Evolutionary conservation across 768 basidiomycete species (phyloP).

Genomic region (Tricholoma furcatifolium): DNA sequence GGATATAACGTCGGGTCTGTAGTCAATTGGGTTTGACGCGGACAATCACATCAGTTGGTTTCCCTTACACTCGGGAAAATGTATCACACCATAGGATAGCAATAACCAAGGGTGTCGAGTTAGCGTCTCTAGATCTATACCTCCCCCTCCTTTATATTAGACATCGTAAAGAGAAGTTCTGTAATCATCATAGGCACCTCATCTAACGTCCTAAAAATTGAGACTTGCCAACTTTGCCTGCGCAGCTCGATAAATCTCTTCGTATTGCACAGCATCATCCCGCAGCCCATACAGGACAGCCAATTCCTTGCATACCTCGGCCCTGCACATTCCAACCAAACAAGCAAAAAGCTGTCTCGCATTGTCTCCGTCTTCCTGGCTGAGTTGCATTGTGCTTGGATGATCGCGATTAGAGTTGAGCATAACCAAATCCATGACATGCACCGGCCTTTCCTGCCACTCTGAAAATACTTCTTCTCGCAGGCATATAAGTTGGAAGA

Average conservation of each 20-base stretch:
- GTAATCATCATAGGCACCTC: background rate
- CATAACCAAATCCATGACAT: slow-evolving; percentile 18
- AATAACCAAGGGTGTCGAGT: too few species aligned
- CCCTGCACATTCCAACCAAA: slow-evolving; percentile 14
- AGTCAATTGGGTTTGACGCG: background rate
- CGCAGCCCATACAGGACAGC: slow-evolving; percentile 3
- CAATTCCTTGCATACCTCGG: slow-evolving; percentile 9
- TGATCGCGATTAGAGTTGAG: slow-evolving; percentile 16
- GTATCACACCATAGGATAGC: too few species aligned
- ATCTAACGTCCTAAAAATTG: background rate
- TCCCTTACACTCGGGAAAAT: too few species aligned
- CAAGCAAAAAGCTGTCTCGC: slow-evolving; percentile 16
- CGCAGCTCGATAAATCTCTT: slow-evolving; percentile 4
- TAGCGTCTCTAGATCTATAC: too few species aligned
- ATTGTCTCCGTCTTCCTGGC: slow-evolving; percentile 7
- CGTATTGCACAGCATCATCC: slow-evolving; percentile 6
- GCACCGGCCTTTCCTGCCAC: slow-evolving; percentile 8
- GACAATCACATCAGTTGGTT: too few species aligned
- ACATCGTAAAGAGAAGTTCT: too few species aligned
- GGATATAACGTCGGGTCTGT: slow-evolving; percentile 1
- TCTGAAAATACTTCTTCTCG: slow-evolving; percentile 10
- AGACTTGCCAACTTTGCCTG: background rate
- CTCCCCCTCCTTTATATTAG: too few species aligned
- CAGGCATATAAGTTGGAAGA: slow-evolving; percentile 16
- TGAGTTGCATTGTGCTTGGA: slow-evolving; percentile 15